Evolutionary conservation across 2,329 filamentous ascomycete species (phyloP).

Genomic region (Aspergillus sp.): DNA sequence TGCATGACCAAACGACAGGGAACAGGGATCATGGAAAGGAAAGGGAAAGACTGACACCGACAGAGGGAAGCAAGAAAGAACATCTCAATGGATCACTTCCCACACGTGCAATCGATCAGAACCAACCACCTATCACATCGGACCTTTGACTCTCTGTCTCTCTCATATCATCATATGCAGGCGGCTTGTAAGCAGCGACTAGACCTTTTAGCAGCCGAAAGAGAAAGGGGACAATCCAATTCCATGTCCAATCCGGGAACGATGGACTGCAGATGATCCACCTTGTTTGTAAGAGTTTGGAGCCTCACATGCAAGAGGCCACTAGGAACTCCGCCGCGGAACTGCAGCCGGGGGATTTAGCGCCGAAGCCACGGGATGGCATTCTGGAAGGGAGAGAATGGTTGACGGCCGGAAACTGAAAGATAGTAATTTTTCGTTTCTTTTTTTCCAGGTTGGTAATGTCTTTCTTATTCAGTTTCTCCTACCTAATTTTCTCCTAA

Average conservation of each 20-base stretch:
- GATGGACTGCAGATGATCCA: background rate
- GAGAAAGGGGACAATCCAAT: background rate
- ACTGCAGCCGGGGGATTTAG: constrained; percentile 8
- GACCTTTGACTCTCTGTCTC: background rate
- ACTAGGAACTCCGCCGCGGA: constrained; percentile 5
- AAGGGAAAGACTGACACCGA: background rate
- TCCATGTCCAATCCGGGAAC: background rate
- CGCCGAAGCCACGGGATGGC: constrained; percentile 5
- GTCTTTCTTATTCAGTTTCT: too few relatives aligned
- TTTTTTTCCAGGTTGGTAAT: too few relatives aligned
- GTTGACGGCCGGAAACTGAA: background rate
- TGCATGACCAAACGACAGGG: background rate
- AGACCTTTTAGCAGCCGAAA: background rate
- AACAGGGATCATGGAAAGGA: background rate
- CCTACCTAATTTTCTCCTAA: too few relatives aligned
- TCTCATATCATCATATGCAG: background rate
- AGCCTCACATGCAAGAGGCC: constrained; percentile 5
- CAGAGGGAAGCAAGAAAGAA: too few relatives aligned
- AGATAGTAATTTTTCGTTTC: too few relatives aligned
- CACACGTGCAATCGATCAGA: background rate
- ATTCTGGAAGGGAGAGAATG: constrained; percentile 6
- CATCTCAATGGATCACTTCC: background rate
- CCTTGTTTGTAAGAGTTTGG: constrained; percentile 3
- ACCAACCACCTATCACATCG: background rate
- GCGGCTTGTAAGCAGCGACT: background rate